Evolutionary conservation across 176 grass and related monocot species (phyloP), one percentile per base, ranked within the genome.

Genomic region (Oryza glaberrima): DNA sequence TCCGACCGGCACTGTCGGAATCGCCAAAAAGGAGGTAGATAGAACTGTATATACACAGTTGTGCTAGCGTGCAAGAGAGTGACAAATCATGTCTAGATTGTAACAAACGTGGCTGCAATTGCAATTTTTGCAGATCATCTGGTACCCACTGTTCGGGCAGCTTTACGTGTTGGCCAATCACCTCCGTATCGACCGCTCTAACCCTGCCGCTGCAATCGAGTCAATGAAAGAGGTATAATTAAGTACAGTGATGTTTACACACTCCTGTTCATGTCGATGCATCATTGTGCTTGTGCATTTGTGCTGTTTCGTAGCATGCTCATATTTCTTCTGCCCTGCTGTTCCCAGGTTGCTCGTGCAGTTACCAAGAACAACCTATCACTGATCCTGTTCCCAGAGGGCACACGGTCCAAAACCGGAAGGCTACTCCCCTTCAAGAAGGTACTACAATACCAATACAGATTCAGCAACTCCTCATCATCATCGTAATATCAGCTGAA

Each of bases 341-440:
- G 22, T 56, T 56, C 16, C 17, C 52, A 56, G 52, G 52, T 56
- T 19, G 52, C 52, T 56, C 52, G 52, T 56, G 49, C 68, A 14
- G 47, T 93, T 9, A 82, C 56, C 56, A 85, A 75, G 40, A 93
- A 93, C 77, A 82, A 79, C 44, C 76, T 93, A 12, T 88, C 88
- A 0, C 82, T 90, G 58, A 79, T 90, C 73, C 45, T 93, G 6
- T 90, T 93, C 75, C 88, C 91, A 10, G 91, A 56, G 74, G 91
- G 85, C 72, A 93, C 88, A 9, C 56, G 91, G 40, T 93, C 88
- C 10, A 85, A 34, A 70, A 78, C 79, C 48, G 84, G 87, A 54
- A 83, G 90, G 63, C 58, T 89, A 22, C 85, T 88, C 40, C 88
- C 91, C n/a, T 90, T 90, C 70, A 93, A 93, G 85, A 93, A 93